Evolutionary conservation across 2,329 filamentous ascomycete genomes (phyloP).

Genomic region (Cadophora malorum): DNA sequence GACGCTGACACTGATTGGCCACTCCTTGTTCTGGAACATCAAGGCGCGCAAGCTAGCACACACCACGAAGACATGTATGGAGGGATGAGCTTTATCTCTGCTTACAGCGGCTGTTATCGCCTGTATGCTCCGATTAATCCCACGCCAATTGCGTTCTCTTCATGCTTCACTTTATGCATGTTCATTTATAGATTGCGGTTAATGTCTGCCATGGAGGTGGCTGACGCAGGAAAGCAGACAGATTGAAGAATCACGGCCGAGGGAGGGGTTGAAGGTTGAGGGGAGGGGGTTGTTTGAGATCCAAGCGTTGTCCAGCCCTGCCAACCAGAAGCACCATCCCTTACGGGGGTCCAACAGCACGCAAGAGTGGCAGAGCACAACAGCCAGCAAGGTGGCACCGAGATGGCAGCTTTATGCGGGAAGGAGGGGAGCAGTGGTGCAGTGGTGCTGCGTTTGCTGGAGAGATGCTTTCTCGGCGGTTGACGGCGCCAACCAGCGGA

Average conservation of each 20-base stretch:
- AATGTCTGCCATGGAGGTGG: conserved; percentile 20
- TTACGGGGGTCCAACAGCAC: conserved; percentile 7
- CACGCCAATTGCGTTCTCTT: not conserved
- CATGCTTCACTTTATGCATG: conserved; percentile 19
- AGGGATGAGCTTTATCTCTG: not conserved
- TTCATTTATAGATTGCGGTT: conserved; percentile 12
- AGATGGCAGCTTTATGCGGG: conserved; percentile 25
- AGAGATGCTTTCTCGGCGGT: conserved; percentile 22
- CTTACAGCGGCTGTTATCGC: conserved; percentile 12
- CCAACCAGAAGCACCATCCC: conserved; percentile 3
- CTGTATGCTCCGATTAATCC: not conserved
- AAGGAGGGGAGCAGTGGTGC: conserved; percentile 9
- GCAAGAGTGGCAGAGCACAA: conserved; percentile 7
- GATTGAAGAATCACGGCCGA: conserved; percentile 2
- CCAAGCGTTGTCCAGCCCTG: conserved; percentile 17
- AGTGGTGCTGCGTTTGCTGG: conserved; percentile 9
- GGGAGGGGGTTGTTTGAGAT: conserved; percentile 21
- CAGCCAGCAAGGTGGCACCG: conserved; percentile 6
- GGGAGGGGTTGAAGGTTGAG: conserved; percentile 6
- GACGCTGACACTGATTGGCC: conserved; percentile 11
- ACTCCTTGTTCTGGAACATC: conserved; percentile 15
- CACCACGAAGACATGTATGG: not conserved
- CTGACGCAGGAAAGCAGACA: conserved; percentile 17
- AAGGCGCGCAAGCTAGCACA: conserved; percentile 9
- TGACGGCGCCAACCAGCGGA: conserved; percentile 19